Evolutionary conservation across 2,329 filamentous ascomycete species (phyloP), one percentile per base, ranked within the genome.

Genomic region (Hypoxylon sp.): DNA sequence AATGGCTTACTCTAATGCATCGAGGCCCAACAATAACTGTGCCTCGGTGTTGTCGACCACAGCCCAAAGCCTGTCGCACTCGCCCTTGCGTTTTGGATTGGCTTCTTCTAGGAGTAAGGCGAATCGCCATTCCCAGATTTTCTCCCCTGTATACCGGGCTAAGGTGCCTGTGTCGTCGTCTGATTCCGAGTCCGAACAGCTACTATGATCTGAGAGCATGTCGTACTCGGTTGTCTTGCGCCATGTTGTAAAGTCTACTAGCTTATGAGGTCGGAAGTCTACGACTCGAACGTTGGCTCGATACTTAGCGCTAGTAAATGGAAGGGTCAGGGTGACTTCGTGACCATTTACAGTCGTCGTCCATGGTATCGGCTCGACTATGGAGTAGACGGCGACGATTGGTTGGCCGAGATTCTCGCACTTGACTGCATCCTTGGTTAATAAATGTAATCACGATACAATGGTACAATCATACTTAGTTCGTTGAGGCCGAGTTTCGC

Each of bases 41-140:
- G 80, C 87, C 19, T 83, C 81, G 9, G 65, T 63, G 63, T 89
- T 90, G 58, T 90, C 86, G 0, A 98, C 90, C 5, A 92, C 82
- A 2, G 92, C 86, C 84, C 91, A 93, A 56, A 94, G 77, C 29
- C 83, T 83, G 5, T 85, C 77, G 13, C 82, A 85, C 13, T 78
- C 73, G 35, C 77, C 73, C n/a, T 75, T 72, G 48, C 72, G 70
- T 47, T 74, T 77, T 3, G 81, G 76, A 33, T 81, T 78, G 0
- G 87, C 89, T 70, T 94, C 92, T 79, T 97, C 92, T 0, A 98
- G 87, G 11, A 92, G 84, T 24, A 98, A 84, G 22, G 87, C 88
- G 79, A 98, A 98, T 13, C 88, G 86, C 94, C 94, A 98, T 78
- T 96, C 90, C 92, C 93, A 97, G 6, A 78, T 75, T 11, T 71